Evolutionary conservation across 768 basidiomycete species (phyloP), one percentile per base, ranked within the genome.

Genomic region (Kwoniella bestiolae): DNA sequence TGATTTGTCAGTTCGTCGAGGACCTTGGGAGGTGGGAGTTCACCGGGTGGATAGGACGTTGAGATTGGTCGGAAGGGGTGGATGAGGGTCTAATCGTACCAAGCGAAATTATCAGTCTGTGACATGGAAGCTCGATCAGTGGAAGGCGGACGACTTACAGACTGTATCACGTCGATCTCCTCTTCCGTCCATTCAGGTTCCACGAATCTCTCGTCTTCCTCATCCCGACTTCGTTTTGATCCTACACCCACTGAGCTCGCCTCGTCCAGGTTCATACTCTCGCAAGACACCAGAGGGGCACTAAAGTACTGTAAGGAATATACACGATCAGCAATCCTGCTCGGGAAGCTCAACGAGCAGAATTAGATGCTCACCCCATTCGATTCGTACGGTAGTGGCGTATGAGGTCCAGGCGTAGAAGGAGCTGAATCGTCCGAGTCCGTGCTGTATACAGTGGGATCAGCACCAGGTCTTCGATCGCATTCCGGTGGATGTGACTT

Each of bases 1-100:
- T 81, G 78, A 32, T 73, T 69, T 11, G 80, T 77, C 11, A 81
- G 59, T 56, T 81, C 80, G 53, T 81, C 80, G 12, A 81, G 57
- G 23, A 74, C 70, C 9, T 67, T 35, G 7, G 73, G 52, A 1
- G 75, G 75, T 5, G 80, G 80, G 7, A 81, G 65, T n/a, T 73
- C 69, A 12, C 74, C 74, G 0, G 80, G 80, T 9, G 80, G 78
- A 63, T 71, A 81, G 3, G 72, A 66, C 14, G 68, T 65, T 2
- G 79, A 71, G 1, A 79, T 50, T 12, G 77, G 78, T 49, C 68
- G 72, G 31, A 70, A 75, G 16, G 80, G 80, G 41, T 78, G 77
- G 11, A 68, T 41, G 6, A 81, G 67, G 25, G 72, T 71, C 77
- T 80, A n/a, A n/a, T n/a, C n/a, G n/a, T n/a, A n/a, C n/a, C n/a